Evolutionary conservation across 345 rosid species (phyloP).

Genomic region (Tarenaya hassleriana): DNA sequence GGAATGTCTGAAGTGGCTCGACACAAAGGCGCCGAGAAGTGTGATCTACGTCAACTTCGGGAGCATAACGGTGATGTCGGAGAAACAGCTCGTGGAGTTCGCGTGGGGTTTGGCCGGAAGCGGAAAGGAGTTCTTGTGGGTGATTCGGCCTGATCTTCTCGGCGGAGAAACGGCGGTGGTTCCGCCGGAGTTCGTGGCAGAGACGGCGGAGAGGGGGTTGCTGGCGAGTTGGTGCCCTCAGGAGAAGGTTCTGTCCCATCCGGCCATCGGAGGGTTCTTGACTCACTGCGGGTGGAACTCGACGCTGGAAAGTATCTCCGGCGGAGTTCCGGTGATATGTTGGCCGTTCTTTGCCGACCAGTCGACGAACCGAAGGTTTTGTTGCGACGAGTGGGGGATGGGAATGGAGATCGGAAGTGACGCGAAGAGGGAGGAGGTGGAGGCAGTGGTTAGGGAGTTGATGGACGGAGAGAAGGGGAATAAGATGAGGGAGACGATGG

Average conservation of each 20-base stretch:
- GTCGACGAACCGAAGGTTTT: conserved; percentile 37
- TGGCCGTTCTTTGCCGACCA: conserved; percentile 68
- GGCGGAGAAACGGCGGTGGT: conserved; percentile 34
- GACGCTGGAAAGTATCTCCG: conserved; percentile 37
- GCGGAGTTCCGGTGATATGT: conserved; percentile 42
- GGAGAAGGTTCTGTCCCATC: conserved; percentile 42
- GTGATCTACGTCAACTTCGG: conserved; percentile 57
- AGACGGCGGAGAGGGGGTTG: conserved; percentile 33
- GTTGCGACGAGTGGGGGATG: conserved; percentile 34
- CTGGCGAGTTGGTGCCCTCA: conserved; percentile 49
- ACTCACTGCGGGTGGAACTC: conserved; percentile 73
- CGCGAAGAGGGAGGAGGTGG: conserved; percentile 33
- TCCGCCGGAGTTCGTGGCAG: conserved; percentile 31
- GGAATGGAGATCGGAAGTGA: conserved; percentile 39
- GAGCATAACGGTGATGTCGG: conserved; percentile 43
- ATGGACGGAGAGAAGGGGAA: conserved; percentile 38
- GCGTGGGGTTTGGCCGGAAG: conserved; percentile 62
- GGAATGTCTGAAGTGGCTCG: conserved; percentile 43
- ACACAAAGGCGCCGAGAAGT: conserved; percentile 27
- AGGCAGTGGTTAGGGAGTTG: conserved; percentile 28
- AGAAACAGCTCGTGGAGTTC: conserved; percentile 36
- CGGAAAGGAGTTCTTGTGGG: conserved; percentile 45
- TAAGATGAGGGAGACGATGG: conserved; percentile 27
- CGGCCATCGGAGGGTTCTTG: conserved; percentile 41
- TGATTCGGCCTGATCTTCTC: conserved; percentile 40